Percentiles rank a stretch among this genome's conserved stretches.
Conservation (phyloP, 352 stramenopile species). For the Phytophthora fragariaefolia region DNA sequence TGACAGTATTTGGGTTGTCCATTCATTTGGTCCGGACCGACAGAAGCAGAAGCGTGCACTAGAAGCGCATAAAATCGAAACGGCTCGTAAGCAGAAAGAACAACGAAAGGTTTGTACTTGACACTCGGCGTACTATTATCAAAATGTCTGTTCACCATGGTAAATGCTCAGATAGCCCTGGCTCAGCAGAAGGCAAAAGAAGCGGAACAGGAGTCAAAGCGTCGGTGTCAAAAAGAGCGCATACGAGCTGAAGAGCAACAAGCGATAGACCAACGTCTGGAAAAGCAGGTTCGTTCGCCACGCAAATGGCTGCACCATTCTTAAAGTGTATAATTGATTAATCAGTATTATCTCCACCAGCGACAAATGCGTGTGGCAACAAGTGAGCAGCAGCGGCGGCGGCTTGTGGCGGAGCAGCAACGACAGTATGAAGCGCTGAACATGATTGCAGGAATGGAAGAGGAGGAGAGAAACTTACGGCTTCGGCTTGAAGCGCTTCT, state of each 20-base stretch:
- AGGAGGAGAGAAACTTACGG: slow-evolving; percentile 64
- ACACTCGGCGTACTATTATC: no score
- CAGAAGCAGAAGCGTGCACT: slow-evolving; percentile 63
- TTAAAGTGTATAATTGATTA: background rate
- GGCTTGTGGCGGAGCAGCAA: slow-evolving; percentile 44
- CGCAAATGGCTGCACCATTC: no score
- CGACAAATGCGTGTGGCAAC: slow-evolving; percentile 45
- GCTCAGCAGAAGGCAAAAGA: slow-evolving; percentile 56
- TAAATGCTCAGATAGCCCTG: slow-evolving; percentile 43
- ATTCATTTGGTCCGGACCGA: background rate
- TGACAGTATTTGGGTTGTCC: background rate
- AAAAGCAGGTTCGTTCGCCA: slow-evolving; percentile 47
- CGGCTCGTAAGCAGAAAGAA: slow-evolving; percentile 59
- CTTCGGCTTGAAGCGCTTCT: slow-evolving; percentile 63
- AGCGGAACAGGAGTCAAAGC: slow-evolving; percentile 38
- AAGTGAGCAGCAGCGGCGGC: slow-evolving; percentile 47
- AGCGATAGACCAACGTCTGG: slow-evolving; percentile 34
- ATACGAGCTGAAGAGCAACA: slow-evolving; percentile 58
- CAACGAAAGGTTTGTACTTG: slow-evolving; percentile 46
- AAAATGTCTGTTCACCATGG: no score
- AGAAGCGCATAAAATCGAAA: slow-evolving; percentile 52
- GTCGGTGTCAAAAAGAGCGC: slow-evolving; percentile 46
- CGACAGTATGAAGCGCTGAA: slow-evolving; percentile 47
- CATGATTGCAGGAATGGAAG: slow-evolving; percentile 51
- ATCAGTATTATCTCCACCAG: slow-evolving; percentile 17